Evolutionary conservation across 306 rosid species (phyloP).

Genomic region (Benincasa hispida): DNA sequence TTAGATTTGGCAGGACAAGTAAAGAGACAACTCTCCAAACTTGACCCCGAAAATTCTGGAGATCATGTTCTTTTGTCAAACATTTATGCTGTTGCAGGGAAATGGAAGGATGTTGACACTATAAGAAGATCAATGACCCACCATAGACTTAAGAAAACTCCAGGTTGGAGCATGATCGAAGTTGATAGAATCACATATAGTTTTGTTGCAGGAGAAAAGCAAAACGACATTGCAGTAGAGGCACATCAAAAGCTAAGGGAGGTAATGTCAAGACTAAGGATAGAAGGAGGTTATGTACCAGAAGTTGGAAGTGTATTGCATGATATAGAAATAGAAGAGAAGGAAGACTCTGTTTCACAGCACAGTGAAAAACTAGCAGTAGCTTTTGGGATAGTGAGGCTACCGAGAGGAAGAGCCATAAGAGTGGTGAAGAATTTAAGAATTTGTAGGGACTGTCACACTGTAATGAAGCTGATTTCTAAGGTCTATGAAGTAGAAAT

Average conservation of each 20-base stretch:
- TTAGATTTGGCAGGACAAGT: slow-evolving; percentile 56
- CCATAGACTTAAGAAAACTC: slow-evolving; percentile 41
- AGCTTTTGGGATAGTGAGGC: slow-evolving; percentile 67
- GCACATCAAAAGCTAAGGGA: slow-evolving; percentile 56
- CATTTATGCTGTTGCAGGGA: no score
- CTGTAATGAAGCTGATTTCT: slow-evolving; percentile 70
- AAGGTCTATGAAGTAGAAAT: slow-evolving; percentile 53
- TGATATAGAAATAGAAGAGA: slow-evolving; percentile 80
- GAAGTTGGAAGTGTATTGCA: slow-evolving; percentile 57
- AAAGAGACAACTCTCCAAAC: slow-evolving; percentile 47
- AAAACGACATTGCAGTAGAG: slow-evolving; percentile 35
- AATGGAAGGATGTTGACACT: no score
- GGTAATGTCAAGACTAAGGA: slow-evolving; percentile 46
- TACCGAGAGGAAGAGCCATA: slow-evolving; percentile 34
- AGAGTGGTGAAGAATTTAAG: slow-evolving; percentile 73
- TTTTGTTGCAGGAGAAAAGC: slow-evolving; percentile 62
- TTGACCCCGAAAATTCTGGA: slow-evolving; percentile 63
- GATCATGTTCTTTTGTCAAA: slow-evolving; percentile 73
- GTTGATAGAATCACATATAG: slow-evolving; percentile 53
- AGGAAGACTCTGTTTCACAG: slow-evolving; percentile 55
- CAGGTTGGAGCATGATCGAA: slow-evolving; percentile 82
- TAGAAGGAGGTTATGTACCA: slow-evolving; percentile 44
- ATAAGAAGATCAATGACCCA: slow-evolving; percentile 59
- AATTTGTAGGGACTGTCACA: slow-evolving; percentile 72
- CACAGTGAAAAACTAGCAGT: slow-evolving; percentile 87